Conservation (phyloP, 2,329 filamentous ascomycete genomes). For the Aspergillus luchuensis region DNA sequence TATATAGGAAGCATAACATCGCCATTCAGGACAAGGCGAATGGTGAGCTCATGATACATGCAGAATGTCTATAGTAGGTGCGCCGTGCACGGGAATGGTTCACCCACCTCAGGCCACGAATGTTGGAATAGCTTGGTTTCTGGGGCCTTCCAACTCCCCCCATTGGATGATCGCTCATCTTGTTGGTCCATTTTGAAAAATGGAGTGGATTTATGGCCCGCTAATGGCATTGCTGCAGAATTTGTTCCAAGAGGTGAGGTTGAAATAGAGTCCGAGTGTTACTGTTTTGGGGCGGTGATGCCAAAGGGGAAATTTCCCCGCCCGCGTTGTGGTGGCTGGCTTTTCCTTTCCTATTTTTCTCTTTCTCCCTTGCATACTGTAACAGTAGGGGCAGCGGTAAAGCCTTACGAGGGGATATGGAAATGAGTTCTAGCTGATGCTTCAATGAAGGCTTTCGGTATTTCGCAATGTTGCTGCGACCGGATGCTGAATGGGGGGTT, state of each 20-base stretch:
- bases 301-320: not conserved
- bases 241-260: constrained; percentile 14
- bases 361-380: not conserved
- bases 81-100: not conserved
- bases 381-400: too few species aligned
- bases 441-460: too few species aligned
- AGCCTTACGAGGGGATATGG: too few species aligned
- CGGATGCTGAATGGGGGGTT: too few species aligned
- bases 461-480: too few species aligned
- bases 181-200: constrained; percentile 25
- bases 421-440: too few species aligned
- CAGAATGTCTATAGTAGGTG: not conserved
- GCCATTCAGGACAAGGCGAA: too few species aligned
- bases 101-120: constrained; percentile 29
- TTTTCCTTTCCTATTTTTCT: not conserved
- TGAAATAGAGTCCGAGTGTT: constrained; percentile 13
- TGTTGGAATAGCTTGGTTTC: not conserved
- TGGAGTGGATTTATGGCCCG: not conserved
- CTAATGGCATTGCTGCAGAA: constrained; percentile 11
- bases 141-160: not conserved
- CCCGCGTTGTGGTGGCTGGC: not conserved
- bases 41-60: too few species aligned
- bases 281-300: not conserved
- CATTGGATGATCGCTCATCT: constrained; percentile 1
- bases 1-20: too few species aligned